Conservation (phyloP, 371 early-diverging fungal genomes). For the Mycotypha africana region DNA sequence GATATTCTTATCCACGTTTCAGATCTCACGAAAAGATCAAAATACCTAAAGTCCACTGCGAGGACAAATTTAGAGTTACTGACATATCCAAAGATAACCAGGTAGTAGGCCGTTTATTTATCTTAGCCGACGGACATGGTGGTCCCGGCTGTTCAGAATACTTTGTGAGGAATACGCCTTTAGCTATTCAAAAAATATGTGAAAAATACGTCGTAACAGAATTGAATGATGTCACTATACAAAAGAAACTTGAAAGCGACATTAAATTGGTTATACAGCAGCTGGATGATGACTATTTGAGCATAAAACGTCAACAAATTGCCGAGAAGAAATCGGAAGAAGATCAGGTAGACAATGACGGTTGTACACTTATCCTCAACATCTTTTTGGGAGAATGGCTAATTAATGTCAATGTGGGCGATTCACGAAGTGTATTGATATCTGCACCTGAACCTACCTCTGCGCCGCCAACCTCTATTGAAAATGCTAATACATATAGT, state of each 20-base stretch:
- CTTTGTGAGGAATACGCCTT: slow-evolving; percentile 51
- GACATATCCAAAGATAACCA: slow-evolving; percentile 29
- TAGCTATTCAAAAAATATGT: slow-evolving; percentile 44
- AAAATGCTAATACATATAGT: neutral
- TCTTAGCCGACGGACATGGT: slow-evolving; percentile 63
- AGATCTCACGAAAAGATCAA: slow-evolving; percentile 51
- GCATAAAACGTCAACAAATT: slow-evolving; percentile 39
- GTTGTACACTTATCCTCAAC: slow-evolving; percentile 74
- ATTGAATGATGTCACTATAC: slow-evolving; percentile 30
- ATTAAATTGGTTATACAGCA: slow-evolving; percentile 46
- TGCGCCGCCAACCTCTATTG: slow-evolving; percentile 9
- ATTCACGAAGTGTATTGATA: slow-evolving; percentile 68
- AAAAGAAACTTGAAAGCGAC: slow-evolving; percentile 38
- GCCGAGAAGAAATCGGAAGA: slow-evolving; percentile 1
- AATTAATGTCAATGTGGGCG: slow-evolving; percentile 79
- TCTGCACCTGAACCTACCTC: slow-evolving; percentile 38
- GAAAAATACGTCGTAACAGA: slow-evolving; percentile 35
- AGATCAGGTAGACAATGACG: slow-evolving; percentile 60
- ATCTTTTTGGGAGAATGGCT: slow-evolving; percentile 70
- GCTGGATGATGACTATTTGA: slow-evolving; percentile 53
- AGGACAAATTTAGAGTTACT: slow-evolving; percentile 56
- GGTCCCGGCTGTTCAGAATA: slow-evolving; percentile 61
- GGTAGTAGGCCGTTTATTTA: slow-evolving; percentile 48
- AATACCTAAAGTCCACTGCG: slow-evolving; percentile 54
- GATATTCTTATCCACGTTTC: slow-evolving; percentile 61